These are phyloP conservation scores for Phytophthora sp. DNA, from an alignment of 352 stramenopile genomes.

Conservation along the genomic window DNA sequence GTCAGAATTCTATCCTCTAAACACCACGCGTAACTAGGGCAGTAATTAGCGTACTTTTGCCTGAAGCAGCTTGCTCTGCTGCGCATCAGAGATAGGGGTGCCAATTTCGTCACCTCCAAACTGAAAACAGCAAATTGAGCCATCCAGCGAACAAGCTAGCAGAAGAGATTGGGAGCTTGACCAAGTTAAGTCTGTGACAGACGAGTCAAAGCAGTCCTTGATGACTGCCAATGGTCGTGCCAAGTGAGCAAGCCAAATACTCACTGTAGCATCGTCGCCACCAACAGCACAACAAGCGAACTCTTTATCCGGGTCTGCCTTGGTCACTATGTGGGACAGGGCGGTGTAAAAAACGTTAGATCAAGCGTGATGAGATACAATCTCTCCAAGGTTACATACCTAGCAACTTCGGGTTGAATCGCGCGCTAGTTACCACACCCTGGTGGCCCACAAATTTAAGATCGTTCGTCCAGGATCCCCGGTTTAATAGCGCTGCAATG, in stretches of 20 bases:
- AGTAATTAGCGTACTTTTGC: conserved; percentile 52
- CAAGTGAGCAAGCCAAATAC: conserved; percentile 85
- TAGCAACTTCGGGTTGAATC: conserved; percentile 87
- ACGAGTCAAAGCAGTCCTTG: conserved; percentile 86
- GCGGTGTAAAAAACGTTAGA: conserved; percentile 5
- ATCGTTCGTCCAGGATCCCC: conserved; percentile 80
- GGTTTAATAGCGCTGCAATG: conserved; percentile 78
- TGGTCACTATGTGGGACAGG: conserved; percentile 46
- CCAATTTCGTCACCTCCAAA: conserved; percentile 73
- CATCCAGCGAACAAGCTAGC: conserved; percentile 79
- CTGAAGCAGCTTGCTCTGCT: conserved; percentile 85
- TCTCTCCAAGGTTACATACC: conserved; percentile 37
- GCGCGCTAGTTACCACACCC: conserved; percentile 77
- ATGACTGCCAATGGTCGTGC: conserved; percentile 77
- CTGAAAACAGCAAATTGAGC: conserved; percentile 86
- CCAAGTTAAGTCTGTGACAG: conserved; percentile 85
- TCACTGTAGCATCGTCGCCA: conserved; percentile 84
- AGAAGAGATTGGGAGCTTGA: conserved; percentile 61
- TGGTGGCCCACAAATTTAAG: conserved; percentile 88
- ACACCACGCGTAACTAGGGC: too few relatives aligned
- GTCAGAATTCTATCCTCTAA: too few relatives aligned
- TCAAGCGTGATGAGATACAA: neutral
- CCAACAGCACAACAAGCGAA: conserved; percentile 87
- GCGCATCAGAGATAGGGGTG: conserved; percentile 64
- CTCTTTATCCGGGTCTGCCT: conserved; percentile 68